Conservation (phyloP, 495 filamentous ascomycete genomes). For the Thozetella sp. region DNA sequence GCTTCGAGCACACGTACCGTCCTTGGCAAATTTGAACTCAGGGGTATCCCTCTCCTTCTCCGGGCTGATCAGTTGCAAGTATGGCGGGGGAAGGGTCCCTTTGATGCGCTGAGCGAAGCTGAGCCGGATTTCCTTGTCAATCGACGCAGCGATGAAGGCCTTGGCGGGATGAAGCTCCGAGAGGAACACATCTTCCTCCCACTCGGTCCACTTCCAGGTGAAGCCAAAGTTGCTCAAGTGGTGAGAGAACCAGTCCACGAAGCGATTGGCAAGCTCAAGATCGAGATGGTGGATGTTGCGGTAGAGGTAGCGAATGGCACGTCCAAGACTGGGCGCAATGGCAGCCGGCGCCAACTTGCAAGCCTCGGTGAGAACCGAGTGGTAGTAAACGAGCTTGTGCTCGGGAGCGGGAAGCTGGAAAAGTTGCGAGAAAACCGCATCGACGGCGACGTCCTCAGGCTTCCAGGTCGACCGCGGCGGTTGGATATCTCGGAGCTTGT, state of each 20-base stretch:
- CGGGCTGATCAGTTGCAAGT: slow-evolving; percentile 77
- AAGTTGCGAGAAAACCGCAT: slow-evolving; percentile 94
- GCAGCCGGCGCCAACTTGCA: slow-evolving; percentile 95
- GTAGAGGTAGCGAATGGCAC: slow-evolving; percentile 92
- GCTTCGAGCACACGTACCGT: slow-evolving; percentile 57
- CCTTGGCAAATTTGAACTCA: slow-evolving; percentile 85
- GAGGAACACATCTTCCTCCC: slow-evolving; percentile 84
- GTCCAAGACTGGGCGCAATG: slow-evolving; percentile 91
- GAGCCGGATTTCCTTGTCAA: slow-evolving; percentile 96
- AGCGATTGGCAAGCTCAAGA: slow-evolving; percentile 81
- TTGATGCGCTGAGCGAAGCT: slow-evolving; percentile 97
- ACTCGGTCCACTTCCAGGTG: slow-evolving; percentile 99
- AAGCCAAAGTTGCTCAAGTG: slow-evolving; percentile 99
- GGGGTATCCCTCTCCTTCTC: slow-evolving; percentile 92
- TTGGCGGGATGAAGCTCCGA: slow-evolving; percentile 82
- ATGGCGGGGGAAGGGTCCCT: slow-evolving; percentile 85
- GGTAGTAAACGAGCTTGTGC: slow-evolving; percentile 96
- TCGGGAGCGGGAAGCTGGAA: slow-evolving; percentile 85
- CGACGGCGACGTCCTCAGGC: slow-evolving; percentile 94
- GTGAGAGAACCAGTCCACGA: slow-evolving; percentile 97
- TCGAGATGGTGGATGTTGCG: slow-evolving; percentile 79
- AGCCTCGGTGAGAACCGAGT: slow-evolving; percentile 88
- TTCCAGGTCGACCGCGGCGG: slow-evolving; percentile 85
- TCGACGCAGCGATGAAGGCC: slow-evolving; percentile 83
- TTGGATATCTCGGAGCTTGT: slow-evolving; percentile 78